Evolutionary conservation across 164 flowering plant genomes (phyloP), one percentile per base, ranked within the genome.

Genomic region (Nelumbo lutea): DNA sequence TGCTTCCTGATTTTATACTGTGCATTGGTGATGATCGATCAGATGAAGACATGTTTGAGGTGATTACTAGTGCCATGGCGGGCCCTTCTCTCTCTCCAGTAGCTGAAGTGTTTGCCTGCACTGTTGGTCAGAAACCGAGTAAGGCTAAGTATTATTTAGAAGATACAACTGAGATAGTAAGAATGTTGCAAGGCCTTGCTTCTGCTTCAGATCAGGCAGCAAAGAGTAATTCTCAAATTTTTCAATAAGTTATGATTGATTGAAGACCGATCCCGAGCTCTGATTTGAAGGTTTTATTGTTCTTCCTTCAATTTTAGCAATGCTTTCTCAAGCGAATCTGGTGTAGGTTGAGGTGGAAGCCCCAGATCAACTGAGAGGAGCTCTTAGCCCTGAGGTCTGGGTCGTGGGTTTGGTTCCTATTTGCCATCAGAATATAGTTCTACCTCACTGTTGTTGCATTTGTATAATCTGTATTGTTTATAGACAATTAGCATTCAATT

Each of bases 11-110:
- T 64, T 82, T 84, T 62, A 82, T 83, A 41, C 70, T 83, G 3
- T 83, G 87, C 77, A 78, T 84, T 9, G 87, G 87, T 4, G 87
- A 84, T 64, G 87, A 84, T 67, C 76, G 85, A 11, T 84, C 87
- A 5, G 87, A 84, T 64, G 87, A 84, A 64, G 87, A 84, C 70
- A 84, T 84, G 87, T 84, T 84, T 55, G 85, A 80, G 66, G 79
- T 80, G 58, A 69, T 84, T 45, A 62, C 58, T 13, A 80, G 79
- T 71, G 82, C 85, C 66, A 42, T 73, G 66, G 53, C 76, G 0
- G 77, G 81, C 43, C 75, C 82, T 53, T 67, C 76, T 43, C 78
- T 82, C 47, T 78, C 87, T 1, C 79, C 84, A 0, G 77, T 79
- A 2, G 84, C 85, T 1, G 82, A 79, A 69, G 83, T 84, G 55